Evolutionary conservation across 129 eudicot species (phyloP).

Genomic region (Smallanthus sonchifolius): DNA sequence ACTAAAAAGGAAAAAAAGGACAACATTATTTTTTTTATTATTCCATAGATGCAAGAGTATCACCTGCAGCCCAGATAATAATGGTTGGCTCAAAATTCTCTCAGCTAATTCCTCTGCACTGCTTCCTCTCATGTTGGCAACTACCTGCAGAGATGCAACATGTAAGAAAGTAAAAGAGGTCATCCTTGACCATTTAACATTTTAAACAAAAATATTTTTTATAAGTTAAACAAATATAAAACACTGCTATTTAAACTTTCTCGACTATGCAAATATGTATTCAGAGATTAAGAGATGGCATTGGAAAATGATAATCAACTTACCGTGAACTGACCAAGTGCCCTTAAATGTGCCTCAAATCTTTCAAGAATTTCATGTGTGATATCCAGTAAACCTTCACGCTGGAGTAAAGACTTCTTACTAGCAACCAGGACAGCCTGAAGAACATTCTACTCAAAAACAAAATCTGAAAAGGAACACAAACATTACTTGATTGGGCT

Average conservation of each 20-base stretch:
- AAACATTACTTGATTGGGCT: neutral
- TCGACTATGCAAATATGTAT: neutral
- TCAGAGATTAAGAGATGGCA: neutral
- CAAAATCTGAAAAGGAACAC: neutral
- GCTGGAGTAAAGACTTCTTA: conserved; percentile 69
- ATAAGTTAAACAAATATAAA: neutral
- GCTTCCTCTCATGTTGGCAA: conserved; percentile 94
- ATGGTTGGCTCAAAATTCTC: conserved; percentile 75
- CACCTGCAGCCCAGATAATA: conserved; percentile 88
- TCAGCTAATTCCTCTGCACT: conserved; percentile 92
- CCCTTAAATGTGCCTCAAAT: conserved; percentile 96
- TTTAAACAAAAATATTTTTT: neutral
- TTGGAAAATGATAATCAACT: conserved; percentile 9
- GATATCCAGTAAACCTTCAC: conserved; percentile 70
- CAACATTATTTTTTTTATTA: neutral
- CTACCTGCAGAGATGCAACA: conserved; percentile 44
- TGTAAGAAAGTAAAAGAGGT: neutral
- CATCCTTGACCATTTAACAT: conserved; percentile 3
- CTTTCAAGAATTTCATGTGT: conserved; percentile 90
- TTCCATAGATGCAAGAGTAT: neutral
- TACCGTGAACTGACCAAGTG: conserved; percentile 79
- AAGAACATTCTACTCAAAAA: conserved; percentile 8
- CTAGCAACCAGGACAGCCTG: conserved; percentile 97
- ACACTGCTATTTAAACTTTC: neutral
- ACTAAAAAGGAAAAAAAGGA: neutral